Base-by-base conservation (phyloP, 805 yeast species). In the Teunomyces tritomae region DNA sequence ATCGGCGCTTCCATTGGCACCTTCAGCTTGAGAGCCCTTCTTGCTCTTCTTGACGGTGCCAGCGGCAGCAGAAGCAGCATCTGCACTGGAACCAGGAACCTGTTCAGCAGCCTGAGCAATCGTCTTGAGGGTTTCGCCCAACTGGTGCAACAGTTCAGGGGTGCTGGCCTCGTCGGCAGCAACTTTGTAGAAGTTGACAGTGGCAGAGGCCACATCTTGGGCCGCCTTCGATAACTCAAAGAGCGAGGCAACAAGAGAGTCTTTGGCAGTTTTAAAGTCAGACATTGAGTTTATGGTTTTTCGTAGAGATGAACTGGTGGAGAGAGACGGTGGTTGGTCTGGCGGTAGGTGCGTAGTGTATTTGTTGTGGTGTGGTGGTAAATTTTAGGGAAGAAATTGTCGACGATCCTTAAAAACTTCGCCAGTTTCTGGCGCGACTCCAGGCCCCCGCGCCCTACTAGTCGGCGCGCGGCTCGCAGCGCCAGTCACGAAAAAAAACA, bases 181-280 rank as follows among this genome's bases (percentile, higher is more conserved):
- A 28, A 78, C 72, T 60, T 85, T 83, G 75, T 84, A 84, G 69
- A 87, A 87, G 60, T 84, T 84, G 50, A 88, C 80, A 29, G 91
- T 81, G 20, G 95, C 92, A 28, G 82, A 68, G 27, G 96, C 89
- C 45, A 92, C 89, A 48, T 86, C 91, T 53, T 79, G 82, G 32
- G 96, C 92, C n/a, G 95, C 89, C 61, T 84, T 88, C 39, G 94
- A 83, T 47, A 90, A 79, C 62, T 87, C 91, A 59, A 84, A 86
- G 51, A 90, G 77, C 1, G 96, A 82, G 35, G 94, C 79, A 49
- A 90, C 90, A 32, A 86, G 79, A 17, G 63, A 57, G 51, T 60
- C 61, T 49, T 61, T 58, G 33, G 64, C 64, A 44, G 48, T 36
- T 46, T 54, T 54, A 49, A 52, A 49, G 33, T 54, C 57, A 17